Evolutionary conservation across 2,329 filamentous ascomycete genomes (phyloP), one percentile per base, ranked within the genome.

Genomic region (Cyphellophora europaea): DNA sequence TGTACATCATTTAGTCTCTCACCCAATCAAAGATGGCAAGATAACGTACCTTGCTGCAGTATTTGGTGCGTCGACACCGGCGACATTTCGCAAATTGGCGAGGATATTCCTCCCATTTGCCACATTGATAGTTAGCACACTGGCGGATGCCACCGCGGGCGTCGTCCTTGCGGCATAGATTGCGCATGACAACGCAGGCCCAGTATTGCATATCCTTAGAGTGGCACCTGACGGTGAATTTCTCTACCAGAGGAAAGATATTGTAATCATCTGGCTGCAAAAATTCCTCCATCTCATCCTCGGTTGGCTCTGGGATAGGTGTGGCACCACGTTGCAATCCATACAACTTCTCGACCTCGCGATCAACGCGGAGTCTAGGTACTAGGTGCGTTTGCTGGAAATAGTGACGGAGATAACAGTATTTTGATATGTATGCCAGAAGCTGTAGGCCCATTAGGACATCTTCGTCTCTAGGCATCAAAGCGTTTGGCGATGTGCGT

Each of bases 181-280:
- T 98, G 45, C 91, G 77, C 91, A 98, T 98, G 30, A 98, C 91
- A 11, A 98, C 91, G 43, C 89, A 91, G 12, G 91, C 91, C 91
- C 91, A 98, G 65, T 98, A 98, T 59, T 95, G 89, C 91, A 98
- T 98, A 56, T 95, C 88, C 40, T 86, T 84, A 45, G 84, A 87
- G 61, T 95, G 86, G 54, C 95, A 87, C 45, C 91, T 79, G 18
- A 95, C 85, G 4, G 91, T 98, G 57, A 96, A 98, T 59, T 95
- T 96, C 61, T 98, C 91, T 31, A 98, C 91, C 21, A 98, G 69
- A 2, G 91, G 91, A 62, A 98, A 98, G 47, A 98, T 93, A 61
- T 98, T 98, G 63, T 93, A 89, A 58, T 96, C 86, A 53, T 96
- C 89, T 11, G 88, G 83, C 5, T 93, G 71, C 16, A 93, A 65